These are phyloP conservation scores for Berberis vulgaris DNA, from an alignment of 164 flowering plant species.

Conservation along the genomic window DNA sequence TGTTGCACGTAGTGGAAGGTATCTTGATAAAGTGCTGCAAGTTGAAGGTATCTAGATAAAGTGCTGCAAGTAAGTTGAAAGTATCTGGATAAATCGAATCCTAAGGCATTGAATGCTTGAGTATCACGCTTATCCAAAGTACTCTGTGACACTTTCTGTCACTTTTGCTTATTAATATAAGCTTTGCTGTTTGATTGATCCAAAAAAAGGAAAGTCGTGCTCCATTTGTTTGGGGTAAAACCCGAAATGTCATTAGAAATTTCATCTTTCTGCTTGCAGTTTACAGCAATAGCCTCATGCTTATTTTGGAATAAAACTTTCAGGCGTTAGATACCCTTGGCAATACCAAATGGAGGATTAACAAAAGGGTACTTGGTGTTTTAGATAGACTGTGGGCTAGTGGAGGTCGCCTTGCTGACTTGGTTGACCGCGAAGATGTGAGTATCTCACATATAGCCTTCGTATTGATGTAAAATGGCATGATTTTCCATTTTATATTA, in stretches of 20 bases:
- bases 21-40: too few relatives aligned
- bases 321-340: slow-evolving; percentile 97
- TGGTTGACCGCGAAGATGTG: slow-evolving; percentile 84
- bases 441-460: slow-evolving; percentile 15
- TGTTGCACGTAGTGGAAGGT: too few relatives aligned
- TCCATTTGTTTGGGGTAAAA: too few relatives aligned
- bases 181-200: too few relatives aligned
- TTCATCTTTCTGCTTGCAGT: neutral
- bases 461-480: neutral
- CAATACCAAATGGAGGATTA: slow-evolving; percentile 82
- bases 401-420: slow-evolving; percentile 77
- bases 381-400: slow-evolving; percentile 87
- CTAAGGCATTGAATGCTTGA: too few relatives aligned
- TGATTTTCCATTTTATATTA: neutral
- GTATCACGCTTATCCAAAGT: too few relatives aligned
- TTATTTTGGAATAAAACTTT: slow-evolving; percentile 7
- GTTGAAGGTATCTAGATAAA: too few relatives aligned
- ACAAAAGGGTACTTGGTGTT: slow-evolving; percentile 68
- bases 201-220: too few relatives aligned
- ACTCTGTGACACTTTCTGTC: too few relatives aligned
- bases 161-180: too few relatives aligned
- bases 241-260: neutral
- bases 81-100: too few relatives aligned
- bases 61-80: too few relatives aligned
- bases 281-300: neutral